Base-by-base conservation (phyloP, 257 asterid genomes). In the Solanum dulcamara region DNA sequence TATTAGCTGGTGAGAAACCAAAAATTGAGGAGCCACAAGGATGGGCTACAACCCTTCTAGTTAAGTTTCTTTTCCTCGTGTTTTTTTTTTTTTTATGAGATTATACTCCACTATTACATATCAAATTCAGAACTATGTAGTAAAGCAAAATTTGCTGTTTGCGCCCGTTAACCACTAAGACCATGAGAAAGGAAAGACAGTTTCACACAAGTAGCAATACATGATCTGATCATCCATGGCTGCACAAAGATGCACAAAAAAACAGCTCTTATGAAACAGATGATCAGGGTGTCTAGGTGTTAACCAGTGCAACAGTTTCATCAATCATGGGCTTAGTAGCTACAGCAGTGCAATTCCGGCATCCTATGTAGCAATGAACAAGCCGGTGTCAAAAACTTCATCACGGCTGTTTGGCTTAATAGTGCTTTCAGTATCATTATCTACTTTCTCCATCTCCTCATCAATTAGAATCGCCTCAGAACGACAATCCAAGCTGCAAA, bases 401-500 rank as follows among this genome's bases (percentile, higher is more conserved):
- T 86, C 91, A 20, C 86, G 57, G 83, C 83, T 86, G 84, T 72
- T 88, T 18, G 71, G 81, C 85, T 67, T 68, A 81, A 86, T 33
- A 2, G 85, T 72, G 67, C 83, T 80, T 72, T 90, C 96, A 60
- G 89, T 71, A 84, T 81, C 67, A 5, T 64, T 72, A 83, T 86
- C 77, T 50, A 68, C 84, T 57, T 89, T 86, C 87, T 92, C 96
- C 92, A 70, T 89, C 87, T 91, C 93, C 88, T 93, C 98, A 14
- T 96, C 98, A 42, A 89, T 85, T 90, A 93, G 90, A 86, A 97
- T 94, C 89, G 87, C 97, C 90, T 81, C 88, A 37, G 93, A 84
- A 14, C 99, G 95, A 92, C 99, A 97, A 84, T 35, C 74, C 24
- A 83, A 68, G 83, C 99, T 97, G 94, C 99, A 97, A 88, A 97